phyloP scores from a whole-genome alignment of 352 stramenopile genomes.

The Pythium brassicae region DNA sequence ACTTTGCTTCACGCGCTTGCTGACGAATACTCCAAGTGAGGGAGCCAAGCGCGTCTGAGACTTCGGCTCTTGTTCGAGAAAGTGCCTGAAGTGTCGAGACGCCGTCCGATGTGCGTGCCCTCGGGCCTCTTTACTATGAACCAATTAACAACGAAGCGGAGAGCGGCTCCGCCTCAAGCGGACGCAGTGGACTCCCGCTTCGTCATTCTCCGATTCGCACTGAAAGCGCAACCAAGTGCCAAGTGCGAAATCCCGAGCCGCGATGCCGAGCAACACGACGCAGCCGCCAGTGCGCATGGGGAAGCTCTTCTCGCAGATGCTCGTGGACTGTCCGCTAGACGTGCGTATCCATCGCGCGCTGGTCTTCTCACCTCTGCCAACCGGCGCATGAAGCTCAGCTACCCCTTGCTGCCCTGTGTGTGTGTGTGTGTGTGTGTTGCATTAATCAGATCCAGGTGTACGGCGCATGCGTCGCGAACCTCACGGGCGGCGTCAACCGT shows the following conservation, averaged over 20 bases:
- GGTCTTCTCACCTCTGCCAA: background rate
- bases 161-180: too few relatives aligned
- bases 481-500: constrained; percentile 45
- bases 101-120: background rate
- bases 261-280: constrained; percentile 3
- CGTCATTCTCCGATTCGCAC: constrained; percentile 10
- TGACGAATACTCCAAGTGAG: too few relatives aligned
- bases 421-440: background rate
- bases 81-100: constrained; percentile 1
- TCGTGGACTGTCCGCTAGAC: constrained; percentile 55
- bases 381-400: too few relatives aligned
- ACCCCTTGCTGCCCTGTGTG: background rate
- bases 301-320: constrained; percentile 66
- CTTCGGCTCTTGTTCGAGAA: background rate
- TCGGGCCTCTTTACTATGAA: background rate
- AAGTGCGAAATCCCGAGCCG: constrained; percentile 3
- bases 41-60: too few relatives aligned
- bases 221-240: background rate
- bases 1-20: too few relatives aligned
- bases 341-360: constrained; percentile 21
- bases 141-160: too few relatives aligned
- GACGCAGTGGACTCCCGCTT: too few relatives aligned
- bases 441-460: constrained; percentile 71
- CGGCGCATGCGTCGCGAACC: constrained; percentile 66
- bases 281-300: constrained; percentile 51